These are phyloP conservation scores for Aspergillus unguis DNA, from an alignment of 2,329 filamentous ascomycete genomes.

Conservation along the genomic window DNA sequence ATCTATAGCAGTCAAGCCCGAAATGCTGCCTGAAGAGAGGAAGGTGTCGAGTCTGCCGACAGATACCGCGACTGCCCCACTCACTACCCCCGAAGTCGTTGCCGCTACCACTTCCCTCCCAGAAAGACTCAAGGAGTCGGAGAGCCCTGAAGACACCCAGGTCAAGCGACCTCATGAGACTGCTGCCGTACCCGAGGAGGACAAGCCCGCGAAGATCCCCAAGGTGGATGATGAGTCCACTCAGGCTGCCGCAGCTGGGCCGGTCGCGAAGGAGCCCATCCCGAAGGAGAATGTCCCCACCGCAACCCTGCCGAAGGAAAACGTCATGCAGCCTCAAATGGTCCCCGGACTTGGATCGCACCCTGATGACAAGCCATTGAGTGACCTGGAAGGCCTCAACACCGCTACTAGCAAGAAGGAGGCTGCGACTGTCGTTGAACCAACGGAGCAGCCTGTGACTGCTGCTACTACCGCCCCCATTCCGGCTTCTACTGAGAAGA, in stretches of 20 bases:
- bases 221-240: conserved; percentile 28
- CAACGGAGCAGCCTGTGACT: conserved; percentile 2
- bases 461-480: conserved; percentile 10
- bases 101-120: conserved; percentile 16
- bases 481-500: conserved; percentile 13
- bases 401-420: conserved; percentile 9
- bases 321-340: conserved; percentile 18
- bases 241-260: background rate
- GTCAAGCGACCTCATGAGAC: conserved; percentile 38
- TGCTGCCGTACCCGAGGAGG: conserved; percentile 29
- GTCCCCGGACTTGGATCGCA: conserved; percentile 22
- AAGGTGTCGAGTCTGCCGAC: background rate
- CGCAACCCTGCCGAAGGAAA: conserved; percentile 4
- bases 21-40: conserved; percentile 3
- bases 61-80: conserved; percentile 7
- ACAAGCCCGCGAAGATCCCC: conserved; percentile 35
- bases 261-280: background rate
- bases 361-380: conserved; percentile 13
- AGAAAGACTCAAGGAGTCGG: conserved; percentile 19
- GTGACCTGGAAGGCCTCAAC: conserved; percentile 13
- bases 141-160: conserved; percentile 23
- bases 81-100: conserved; percentile 12
- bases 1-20: conserved; percentile 5
- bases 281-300: conserved; percentile 8
- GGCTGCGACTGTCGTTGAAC: conserved; percentile 1